Conservation (phyloP, 2,329 filamentous ascomycete genomes). For the Aspergillus vadensis region DNA sequence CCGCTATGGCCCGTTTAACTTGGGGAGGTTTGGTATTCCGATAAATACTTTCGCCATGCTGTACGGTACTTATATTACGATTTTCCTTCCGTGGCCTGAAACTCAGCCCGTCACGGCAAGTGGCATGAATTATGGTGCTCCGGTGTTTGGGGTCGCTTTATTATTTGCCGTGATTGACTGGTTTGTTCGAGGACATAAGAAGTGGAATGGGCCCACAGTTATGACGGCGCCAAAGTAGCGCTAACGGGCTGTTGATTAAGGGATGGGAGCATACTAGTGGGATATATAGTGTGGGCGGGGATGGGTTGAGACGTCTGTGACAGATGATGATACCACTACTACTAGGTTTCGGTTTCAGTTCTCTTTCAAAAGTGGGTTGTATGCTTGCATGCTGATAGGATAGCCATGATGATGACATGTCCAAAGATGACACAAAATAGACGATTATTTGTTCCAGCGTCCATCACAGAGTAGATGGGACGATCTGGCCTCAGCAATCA, state of each 20-base stretch:
- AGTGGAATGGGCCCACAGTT: constrained; percentile 8
- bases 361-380: background rate
- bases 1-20: constrained; percentile 21
- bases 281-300: background rate
- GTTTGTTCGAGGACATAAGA: constrained; percentile 13
- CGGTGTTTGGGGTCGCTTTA: constrained; percentile 20
- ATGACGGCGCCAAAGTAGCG: background rate
- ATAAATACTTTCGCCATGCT: constrained; percentile 24
- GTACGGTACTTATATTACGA: constrained; percentile 25
- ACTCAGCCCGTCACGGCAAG: constrained; percentile 24
- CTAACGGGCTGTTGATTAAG: background rate
- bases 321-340: background rate
- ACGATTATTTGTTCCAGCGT: background rate
- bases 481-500: background rate
- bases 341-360: background rate
- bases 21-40: constrained; percentile 22
- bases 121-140: constrained; percentile 30
- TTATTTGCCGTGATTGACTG: constrained; percentile 22
- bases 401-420: background rate
- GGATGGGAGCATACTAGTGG: background rate
- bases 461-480: background rate
- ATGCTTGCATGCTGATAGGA: background rate
- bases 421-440: background rate
- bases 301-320: background rate
- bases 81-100: constrained; percentile 28